Conservation (phyloP, 139 green algal genomes). For the Chlorokybus atmophyticus region DNA sequence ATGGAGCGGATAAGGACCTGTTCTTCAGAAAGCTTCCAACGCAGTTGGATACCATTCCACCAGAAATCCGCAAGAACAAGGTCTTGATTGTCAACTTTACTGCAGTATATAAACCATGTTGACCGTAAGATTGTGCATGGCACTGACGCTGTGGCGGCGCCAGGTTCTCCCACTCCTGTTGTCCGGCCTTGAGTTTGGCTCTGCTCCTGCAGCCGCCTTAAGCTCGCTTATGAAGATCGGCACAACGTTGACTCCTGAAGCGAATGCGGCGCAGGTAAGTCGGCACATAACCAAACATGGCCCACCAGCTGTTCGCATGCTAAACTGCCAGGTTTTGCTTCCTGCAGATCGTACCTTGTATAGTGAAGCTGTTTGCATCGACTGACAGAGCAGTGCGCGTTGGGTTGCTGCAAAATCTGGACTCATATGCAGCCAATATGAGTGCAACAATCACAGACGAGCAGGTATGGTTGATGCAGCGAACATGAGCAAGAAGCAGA, state of each 20-base stretch:
- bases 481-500: too few species aligned
- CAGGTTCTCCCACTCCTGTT: slow-evolving; percentile 57
- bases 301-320: too few species aligned
- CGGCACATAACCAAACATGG: too few species aligned
- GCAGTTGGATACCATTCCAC: slow-evolving; percentile 22
- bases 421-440: slow-evolving; percentile 41
- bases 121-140: not conserved
- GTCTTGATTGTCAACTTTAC: too few species aligned
- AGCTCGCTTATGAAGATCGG: slow-evolving; percentile 55
- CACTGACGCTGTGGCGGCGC: not conserved
- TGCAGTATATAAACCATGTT: too few species aligned
- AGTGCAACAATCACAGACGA: slow-evolving; percentile 52
- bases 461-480: slow-evolving; percentile 64
- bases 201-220: slow-evolving; percentile 61
- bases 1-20: slow-evolving; percentile 47
- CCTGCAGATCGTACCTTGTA: slow-evolving; percentile 62
- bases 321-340: too few species aligned
- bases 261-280: too few species aligned
- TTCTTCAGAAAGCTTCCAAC: slow-evolving; percentile 36
- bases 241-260: slow-evolving; percentile 37
- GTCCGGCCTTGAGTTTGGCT: slow-evolving; percentile 68
- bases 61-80: slow-evolving; percentile 57
- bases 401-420: slow-evolving; percentile 75
- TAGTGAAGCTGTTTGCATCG: slow-evolving; percentile 77
- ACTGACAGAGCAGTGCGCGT: slow-evolving; percentile 66